A percentile compares a stretch with the other conserved stretches of the same genome.
Evolutionary conservation across 2,329 filamentous ascomycete genomes (phyloP).

Genomic region (Fusarium coicis): DNA sequence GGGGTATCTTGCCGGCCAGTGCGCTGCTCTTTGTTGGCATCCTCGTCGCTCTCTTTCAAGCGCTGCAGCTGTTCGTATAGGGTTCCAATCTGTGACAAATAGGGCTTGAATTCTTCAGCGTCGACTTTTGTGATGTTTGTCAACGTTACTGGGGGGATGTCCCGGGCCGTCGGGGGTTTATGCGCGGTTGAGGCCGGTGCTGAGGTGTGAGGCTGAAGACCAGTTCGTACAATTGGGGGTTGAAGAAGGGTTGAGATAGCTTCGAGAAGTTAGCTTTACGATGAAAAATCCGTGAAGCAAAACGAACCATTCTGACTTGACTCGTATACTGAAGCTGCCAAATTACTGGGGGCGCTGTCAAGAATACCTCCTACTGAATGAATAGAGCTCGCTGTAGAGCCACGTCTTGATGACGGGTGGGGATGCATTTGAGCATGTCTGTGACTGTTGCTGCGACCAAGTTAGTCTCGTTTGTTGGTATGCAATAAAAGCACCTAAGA

Average conservation of each 20-base stretch:
- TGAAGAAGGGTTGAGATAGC: slow-evolving; percentile 95
- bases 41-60: slow-evolving; percentile 80
- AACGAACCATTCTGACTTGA: slow-evolving; percentile 82
- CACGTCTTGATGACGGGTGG: slow-evolving; percentile 69
- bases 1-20: slow-evolving; percentile 57
- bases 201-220: slow-evolving; percentile 81
- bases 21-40: slow-evolving; percentile 59
- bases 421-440: slow-evolving; percentile 59
- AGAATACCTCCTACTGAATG: slow-evolving; percentile 87
- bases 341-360: slow-evolving; percentile 71
- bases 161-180: slow-evolving; percentile 83
- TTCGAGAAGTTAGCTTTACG: slow-evolving; percentile 48
- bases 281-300: background rate
- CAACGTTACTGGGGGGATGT: slow-evolving; percentile 92
- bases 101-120: slow-evolving; percentile 81
- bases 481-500: background rate
- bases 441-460: slow-evolving; percentile 42
- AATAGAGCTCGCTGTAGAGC: slow-evolving; percentile 88
- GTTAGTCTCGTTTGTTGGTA: slow-evolving; percentile 28
- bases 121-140: slow-evolving; percentile 90
- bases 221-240: slow-evolving; percentile 88
- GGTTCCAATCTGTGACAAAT: slow-evolving; percentile 84
- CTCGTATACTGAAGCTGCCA: slow-evolving; percentile 70
- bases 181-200: slow-evolving; percentile 77
- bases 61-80: slow-evolving; percentile 90